A percentile compares a stretch with the other conserved stretches of the same genome.
These are phyloP conservation scores for Dysphania ambrosioides DNA, from an alignment of 148 eudicot genomes.

Conservation along the genomic window DNA sequence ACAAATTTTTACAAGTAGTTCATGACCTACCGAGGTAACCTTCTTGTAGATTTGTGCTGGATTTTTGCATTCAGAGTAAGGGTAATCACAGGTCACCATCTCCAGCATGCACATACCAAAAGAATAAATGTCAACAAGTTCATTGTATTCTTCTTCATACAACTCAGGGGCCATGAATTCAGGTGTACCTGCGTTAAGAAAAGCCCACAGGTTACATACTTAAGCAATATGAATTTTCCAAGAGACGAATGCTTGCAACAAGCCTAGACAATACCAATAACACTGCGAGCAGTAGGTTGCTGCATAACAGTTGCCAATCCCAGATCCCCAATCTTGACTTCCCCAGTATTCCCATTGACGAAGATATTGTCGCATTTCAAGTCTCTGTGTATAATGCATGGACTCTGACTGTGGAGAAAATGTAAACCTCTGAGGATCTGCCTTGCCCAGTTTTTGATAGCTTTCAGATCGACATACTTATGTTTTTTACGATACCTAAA, in stretches of 20 bases:
- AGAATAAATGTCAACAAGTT: constrained; percentile 80
- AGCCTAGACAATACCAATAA: constrained; percentile 46
- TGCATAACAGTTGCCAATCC: constrained; percentile 78
- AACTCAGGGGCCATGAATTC: constrained; percentile 98
- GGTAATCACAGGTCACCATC: constrained; percentile 75
- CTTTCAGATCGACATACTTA: constrained; percentile 53
- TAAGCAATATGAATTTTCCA: background rate
- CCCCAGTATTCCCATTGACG: constrained; percentile 81
- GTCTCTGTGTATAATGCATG: constrained; percentile 79
- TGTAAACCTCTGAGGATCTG: constrained; percentile 75
- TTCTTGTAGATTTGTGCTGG: constrained; percentile 74
- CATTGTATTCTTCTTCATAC: constrained; percentile 79
- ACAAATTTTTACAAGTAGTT: background rate
- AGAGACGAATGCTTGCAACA: background rate
- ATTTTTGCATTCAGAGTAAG: constrained; percentile 72
- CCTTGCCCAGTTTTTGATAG: constrained; percentile 81
- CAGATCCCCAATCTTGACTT: constrained; percentile 84
- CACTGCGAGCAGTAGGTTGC: constrained; percentile 57
- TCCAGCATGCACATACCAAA: constrained; percentile 93
- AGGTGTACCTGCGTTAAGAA: constrained; percentile 58
- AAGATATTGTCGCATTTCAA: constrained; percentile 83
- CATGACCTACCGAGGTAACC: constrained; percentile 55
- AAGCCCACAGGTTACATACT: background rate
- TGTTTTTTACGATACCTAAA: constrained; percentile 76
- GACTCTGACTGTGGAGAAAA: constrained; percentile 65